These are phyloP conservation scores for Apiotrichum veenhuisii DNA, from an alignment of 1,284 basidiomycete species.

Conservation along the genomic window DNA sequence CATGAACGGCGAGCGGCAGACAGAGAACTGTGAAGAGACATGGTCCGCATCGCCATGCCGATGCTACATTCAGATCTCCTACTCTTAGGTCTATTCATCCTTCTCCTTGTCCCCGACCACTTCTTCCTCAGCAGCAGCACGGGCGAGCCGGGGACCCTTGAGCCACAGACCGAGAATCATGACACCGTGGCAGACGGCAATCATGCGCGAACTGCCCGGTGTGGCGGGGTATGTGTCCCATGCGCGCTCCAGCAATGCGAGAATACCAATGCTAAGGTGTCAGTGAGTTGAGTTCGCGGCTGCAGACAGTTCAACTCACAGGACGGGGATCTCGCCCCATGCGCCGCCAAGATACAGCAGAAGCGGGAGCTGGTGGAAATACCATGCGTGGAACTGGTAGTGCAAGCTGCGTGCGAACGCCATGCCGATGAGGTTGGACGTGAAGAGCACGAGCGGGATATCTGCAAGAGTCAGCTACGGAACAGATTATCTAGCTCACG, in stretches of 20 bases:
- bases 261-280: conserved; percentile 58
- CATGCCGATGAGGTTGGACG: conserved; percentile 88
- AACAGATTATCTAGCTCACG: conserved; percentile 21
- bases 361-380: conserved; percentile 87
- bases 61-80: neutral
- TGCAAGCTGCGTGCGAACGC: conserved; percentile 91
- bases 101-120: neutral
- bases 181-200: conserved; percentile 59
- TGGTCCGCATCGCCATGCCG: too few relatives aligned
- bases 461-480: conserved; percentile 55
- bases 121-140: neutral
- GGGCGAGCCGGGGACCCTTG: neutral
- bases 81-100: neutral
- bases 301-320: conserved; percentile 21
- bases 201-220: conserved; percentile 60
- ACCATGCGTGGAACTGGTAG: conserved; percentile 99
- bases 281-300: neutral
- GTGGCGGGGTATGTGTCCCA: conserved; percentile 89
- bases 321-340: conserved; percentile 19
- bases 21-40: too few relatives aligned
- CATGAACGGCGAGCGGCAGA: too few relatives aligned
- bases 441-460: conserved; percentile 75
- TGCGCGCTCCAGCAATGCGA: conserved; percentile 69
- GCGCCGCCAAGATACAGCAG: conserved; percentile 53
- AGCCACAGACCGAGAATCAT: conserved; percentile 59